Percentiles rank a stretch among this genome's conserved stretches.
phyloP scores from a whole-genome alignment of 2,329 filamentous ascomycete genomes.

The Aspergillus ibericus region DNA sequence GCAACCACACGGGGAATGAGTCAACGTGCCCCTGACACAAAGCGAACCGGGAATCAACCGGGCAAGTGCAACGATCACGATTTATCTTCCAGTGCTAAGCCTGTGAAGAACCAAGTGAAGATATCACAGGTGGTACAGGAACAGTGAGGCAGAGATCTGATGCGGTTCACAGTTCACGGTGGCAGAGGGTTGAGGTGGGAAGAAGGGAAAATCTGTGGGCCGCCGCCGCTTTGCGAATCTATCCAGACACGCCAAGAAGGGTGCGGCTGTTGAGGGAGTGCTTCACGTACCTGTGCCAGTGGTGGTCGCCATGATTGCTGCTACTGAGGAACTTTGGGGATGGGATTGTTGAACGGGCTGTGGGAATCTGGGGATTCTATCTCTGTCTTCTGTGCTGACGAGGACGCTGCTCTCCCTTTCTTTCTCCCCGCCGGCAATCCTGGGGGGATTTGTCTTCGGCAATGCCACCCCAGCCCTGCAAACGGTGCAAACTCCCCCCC shows the following conservation, averaged over 20 bases:
- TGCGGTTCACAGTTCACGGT: neutral
- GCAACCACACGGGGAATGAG: neutral
- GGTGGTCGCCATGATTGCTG: neutral
- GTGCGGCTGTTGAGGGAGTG: neutral
- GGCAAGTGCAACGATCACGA: neutral
- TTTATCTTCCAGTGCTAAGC: neutral
- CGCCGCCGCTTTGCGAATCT: conserved; percentile 1
- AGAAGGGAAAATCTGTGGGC: conserved; percentile 1
- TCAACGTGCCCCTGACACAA: neutral
- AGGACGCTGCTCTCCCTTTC: neutral
- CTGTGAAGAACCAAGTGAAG: neutral
- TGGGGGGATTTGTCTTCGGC: neutral
- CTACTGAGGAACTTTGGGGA: neutral
- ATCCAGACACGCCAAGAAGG: conserved; percentile 12
- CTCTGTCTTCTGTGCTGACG: neutral
- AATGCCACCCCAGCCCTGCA: neutral
- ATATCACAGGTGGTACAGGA: neutral
- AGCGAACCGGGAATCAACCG: neutral
- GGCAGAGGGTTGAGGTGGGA: neutral
- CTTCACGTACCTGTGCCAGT: neutral
- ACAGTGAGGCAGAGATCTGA: conserved; percentile 4
- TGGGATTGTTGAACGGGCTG: neutral
- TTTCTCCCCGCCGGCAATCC: neutral
- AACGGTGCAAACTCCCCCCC: neutral
- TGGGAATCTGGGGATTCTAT: neutral